Percentiles rank a stretch among this genome's conserved stretches.
Evolutionary conservation across 805 yeast genomes (phyloP).

Genomic region (Komagataella ulmi): DNA sequence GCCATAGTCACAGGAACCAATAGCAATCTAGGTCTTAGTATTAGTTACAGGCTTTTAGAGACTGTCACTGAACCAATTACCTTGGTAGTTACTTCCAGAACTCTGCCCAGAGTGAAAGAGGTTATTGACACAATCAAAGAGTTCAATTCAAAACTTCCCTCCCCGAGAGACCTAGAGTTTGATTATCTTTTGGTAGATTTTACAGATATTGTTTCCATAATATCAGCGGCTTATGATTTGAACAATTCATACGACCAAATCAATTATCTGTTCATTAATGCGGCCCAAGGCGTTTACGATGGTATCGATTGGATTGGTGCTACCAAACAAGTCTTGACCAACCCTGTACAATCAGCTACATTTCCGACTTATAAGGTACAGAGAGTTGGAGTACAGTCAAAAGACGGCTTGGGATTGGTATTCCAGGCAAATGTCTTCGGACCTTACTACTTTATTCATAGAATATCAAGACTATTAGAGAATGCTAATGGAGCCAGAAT

Average conservation of each 20-base stretch:
- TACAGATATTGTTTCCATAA: slow-evolving; percentile 74
- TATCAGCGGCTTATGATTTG: slow-evolving; percentile 63
- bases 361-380: slow-evolving; percentile 80
- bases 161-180: slow-evolving; percentile 42
- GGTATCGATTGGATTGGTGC: slow-evolving; percentile 87
- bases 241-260: slow-evolving; percentile 47
- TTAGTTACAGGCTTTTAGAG: slow-evolving; percentile 68
- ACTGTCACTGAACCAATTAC: slow-evolving; percentile 52
- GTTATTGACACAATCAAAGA: slow-evolving; percentile 46
- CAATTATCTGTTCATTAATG: slow-evolving; percentile 74
- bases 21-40: slow-evolving; percentile 73
- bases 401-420: slow-evolving; percentile 73
- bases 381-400: slow-evolving; percentile 58
- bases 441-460: slow-evolving; percentile 75
- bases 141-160: slow-evolving; percentile 12
- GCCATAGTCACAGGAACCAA: slow-evolving; percentile 24
- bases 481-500: slow-evolving; percentile 38
- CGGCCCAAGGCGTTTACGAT: slow-evolving; percentile 78
- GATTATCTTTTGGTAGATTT: slow-evolving; percentile 89
- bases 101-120: slow-evolving; percentile 72
- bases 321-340: slow-evolving; percentile 42
- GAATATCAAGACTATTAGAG: slow-evolving; percentile 35
- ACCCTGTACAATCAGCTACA: slow-evolving; percentile 78
- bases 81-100: slow-evolving; percentile 78
- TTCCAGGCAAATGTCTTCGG: slow-evolving; percentile 97